phyloP scores from a whole-genome alignment of 176 grass and related monocot species.

The Tillandsia leiboldiana region DNA sequence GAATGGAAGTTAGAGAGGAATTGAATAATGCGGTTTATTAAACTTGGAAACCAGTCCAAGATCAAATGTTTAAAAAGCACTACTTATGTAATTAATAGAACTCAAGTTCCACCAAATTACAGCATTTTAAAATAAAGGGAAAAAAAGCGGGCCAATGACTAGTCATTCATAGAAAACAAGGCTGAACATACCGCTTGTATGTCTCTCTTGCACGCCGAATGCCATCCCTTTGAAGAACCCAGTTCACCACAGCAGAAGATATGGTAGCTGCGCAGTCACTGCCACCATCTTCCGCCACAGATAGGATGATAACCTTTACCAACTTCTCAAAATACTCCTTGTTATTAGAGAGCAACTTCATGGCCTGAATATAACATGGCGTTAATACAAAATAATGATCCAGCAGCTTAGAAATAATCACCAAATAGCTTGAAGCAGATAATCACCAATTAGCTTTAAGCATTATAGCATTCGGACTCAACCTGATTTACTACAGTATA shows the following conservation, averaged over 20 bases:
- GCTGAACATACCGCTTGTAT: constrained; percentile 45
- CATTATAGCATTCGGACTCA: no score
- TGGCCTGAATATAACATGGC: constrained; percentile 38
- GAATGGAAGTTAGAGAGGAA: no score
- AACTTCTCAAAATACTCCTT: constrained; percentile 52
- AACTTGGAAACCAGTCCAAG: no score
- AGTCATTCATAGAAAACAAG: background rate
- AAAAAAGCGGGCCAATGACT: background rate
- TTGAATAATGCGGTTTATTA: no score
- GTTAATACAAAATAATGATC: background rate
- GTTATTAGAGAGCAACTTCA: constrained; percentile 65
- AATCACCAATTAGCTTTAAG: no score
- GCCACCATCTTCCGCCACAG: constrained; percentile 45
- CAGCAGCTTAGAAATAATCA: constrained; percentile 8
- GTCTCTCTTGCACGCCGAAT: constrained; percentile 59
- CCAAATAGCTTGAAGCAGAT: no score
- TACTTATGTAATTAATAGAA: no score
- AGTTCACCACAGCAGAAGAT: constrained; percentile 50
- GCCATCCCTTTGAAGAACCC: constrained; percentile 63
- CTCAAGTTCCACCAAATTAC: no score
- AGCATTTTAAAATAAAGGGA: background rate
- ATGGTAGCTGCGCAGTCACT: constrained; percentile 39
- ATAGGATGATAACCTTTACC: constrained; percentile 39
- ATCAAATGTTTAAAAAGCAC: no score
- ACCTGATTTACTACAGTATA: no score